phyloP scores from a whole-genome alignment of 108 stramenopile genomes.

The Cylindrotheca fusiformis region DNA sequence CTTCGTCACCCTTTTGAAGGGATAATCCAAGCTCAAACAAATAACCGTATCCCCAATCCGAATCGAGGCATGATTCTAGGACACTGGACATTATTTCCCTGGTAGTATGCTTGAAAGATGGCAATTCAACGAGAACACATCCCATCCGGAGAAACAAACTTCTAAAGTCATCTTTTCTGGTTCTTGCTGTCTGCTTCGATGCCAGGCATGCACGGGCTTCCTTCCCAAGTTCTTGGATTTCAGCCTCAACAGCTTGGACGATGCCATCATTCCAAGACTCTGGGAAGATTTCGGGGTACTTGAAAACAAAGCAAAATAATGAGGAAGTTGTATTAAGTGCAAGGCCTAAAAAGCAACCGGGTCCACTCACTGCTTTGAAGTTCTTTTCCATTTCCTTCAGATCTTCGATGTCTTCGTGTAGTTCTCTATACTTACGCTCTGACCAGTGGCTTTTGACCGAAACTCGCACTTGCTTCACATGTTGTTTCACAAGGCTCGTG shows the following conservation, averaged over 20 bases:
- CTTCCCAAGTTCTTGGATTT: slow-evolving; percentile 40
- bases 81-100: slow-evolving; percentile 45
- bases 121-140: slow-evolving; percentile 47
- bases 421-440: slow-evolving; percentile 47
- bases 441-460: slow-evolving; percentile 48
- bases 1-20: slow-evolving; percentile 47
- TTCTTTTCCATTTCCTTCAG: slow-evolving; percentile 48
- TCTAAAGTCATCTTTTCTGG: slow-evolving; percentile 43
- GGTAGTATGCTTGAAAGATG: slow-evolving; percentile 44
- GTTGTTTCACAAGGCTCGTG: slow-evolving; percentile 30
- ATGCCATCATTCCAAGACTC: slow-evolving; percentile 53
- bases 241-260: slow-evolving; percentile 34
- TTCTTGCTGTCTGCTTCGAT: slow-evolving; percentile 32
- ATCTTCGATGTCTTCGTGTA: slow-evolving; percentile 45
- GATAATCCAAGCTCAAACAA: slow-evolving; percentile 58
- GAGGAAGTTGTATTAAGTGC: too few relatives aligned
- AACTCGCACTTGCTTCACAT: slow-evolving; percentile 37
- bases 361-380: slow-evolving; percentile 28
- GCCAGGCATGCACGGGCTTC: slow-evolving; percentile 29
- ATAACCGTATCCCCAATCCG: slow-evolving; percentile 55
- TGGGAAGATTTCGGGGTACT: slow-evolving; percentile 40
- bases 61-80: slow-evolving; percentile 41
- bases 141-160: slow-evolving; percentile 55
- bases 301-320: not conserved
- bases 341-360: not conserved